Evolutionary conservation across 495 filamentous ascomycete genomes (phyloP).

Genomic region (Trichoderma erinaceum): DNA sequence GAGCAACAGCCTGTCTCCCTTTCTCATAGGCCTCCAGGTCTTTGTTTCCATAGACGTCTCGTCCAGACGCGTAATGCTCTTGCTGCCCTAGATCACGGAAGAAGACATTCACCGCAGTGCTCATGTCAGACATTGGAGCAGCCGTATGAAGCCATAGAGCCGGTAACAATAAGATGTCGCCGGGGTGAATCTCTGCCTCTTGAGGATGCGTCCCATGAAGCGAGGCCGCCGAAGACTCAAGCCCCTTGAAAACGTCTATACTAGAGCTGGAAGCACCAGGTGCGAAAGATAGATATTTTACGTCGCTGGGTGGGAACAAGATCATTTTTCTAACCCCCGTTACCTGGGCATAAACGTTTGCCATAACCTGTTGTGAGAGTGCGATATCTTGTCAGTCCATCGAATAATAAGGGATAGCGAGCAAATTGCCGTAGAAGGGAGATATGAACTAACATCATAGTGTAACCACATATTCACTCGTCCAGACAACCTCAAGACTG

Average conservation of each 20-base stretch:
- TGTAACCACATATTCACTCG: slow-evolving; percentile 88
- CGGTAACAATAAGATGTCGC: slow-evolving; percentile 76
- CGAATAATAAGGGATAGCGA: neutral
- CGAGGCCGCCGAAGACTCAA: slow-evolving; percentile 27
- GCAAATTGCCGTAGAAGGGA: neutral
- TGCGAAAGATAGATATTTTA: slow-evolving; percentile 59
- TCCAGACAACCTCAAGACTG: slow-evolving; percentile 72
- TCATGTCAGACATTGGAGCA: slow-evolving; percentile 53
- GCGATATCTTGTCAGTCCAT: slow-evolving; percentile 14
- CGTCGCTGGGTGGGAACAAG: slow-evolving; percentile 73
- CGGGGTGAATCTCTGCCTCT: slow-evolving; percentile 57
- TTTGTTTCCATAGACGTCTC: slow-evolving; percentile 83
- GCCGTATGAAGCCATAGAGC: slow-evolving; percentile 82
- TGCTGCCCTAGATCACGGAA: slow-evolving; percentile 57
- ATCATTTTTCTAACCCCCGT: slow-evolving; percentile 62
- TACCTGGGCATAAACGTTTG: slow-evolving; percentile 81
- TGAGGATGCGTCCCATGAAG: slow-evolving; percentile 53
- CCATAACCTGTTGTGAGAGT: slow-evolving; percentile 57
- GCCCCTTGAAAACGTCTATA: slow-evolving; percentile 55
- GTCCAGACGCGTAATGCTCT: slow-evolving; percentile 63
- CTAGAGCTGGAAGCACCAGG: slow-evolving; percentile 76
- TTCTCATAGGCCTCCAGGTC: slow-evolving; percentile 82
- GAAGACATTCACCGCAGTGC: slow-evolving; percentile 80
- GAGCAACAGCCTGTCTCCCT: slow-evolving; percentile 63
- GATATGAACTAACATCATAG: slow-evolving; percentile 60